These are phyloP conservation scores for Drechslera avenae DNA, from an alignment of 2,329 filamentous ascomycete species.

Conservation along the genomic window DNA sequence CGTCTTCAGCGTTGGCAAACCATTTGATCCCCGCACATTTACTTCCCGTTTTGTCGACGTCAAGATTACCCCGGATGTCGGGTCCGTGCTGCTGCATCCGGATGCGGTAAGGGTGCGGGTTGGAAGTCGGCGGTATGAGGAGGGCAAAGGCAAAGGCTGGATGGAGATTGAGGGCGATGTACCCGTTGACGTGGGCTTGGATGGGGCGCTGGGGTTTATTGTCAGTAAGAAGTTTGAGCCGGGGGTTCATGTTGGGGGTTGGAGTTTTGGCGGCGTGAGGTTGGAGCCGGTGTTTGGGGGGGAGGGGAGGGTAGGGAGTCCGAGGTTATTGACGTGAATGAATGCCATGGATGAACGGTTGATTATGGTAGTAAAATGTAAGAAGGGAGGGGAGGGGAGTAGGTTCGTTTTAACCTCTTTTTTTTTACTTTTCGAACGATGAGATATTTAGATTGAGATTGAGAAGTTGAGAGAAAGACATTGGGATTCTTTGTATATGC, in stretches of 20 bases:
- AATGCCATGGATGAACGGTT: too few relatives aligned
- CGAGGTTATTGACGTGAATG: conserved; percentile 8
- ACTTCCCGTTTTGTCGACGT: conserved; percentile 44
- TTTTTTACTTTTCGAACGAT: too few relatives aligned
- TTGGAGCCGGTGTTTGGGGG: conserved; percentile 43
- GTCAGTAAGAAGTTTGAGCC: conserved; percentile 44
- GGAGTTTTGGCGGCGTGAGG: conserved; percentile 48
- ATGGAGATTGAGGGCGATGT: conserved; percentile 47
- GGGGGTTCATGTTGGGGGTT: conserved; percentile 41
- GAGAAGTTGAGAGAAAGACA: too few relatives aligned
- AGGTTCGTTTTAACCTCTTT: too few relatives aligned
- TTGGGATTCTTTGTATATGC: too few relatives aligned
- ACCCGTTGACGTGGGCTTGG: conserved; percentile 44
- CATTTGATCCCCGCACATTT: conserved; percentile 42
- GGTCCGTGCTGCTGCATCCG: conserved; percentile 44
- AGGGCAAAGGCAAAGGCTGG: conserved; percentile 42
- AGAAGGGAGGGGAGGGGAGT: too few relatives aligned
- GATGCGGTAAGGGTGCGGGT: conserved; percentile 47
- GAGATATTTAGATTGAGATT: too few relatives aligned
- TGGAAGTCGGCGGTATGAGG: conserved; percentile 35
- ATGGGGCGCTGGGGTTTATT: conserved; percentile 46
- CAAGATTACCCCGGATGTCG: conserved; percentile 47
- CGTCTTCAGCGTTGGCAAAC: conserved; percentile 47
- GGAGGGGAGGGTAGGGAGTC: conserved; percentile 10
- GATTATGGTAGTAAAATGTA: not conserved